phyloP scores from a whole-genome alignment of 2,329 filamentous ascomycete species.

The Diaporthe sp. region DNA sequence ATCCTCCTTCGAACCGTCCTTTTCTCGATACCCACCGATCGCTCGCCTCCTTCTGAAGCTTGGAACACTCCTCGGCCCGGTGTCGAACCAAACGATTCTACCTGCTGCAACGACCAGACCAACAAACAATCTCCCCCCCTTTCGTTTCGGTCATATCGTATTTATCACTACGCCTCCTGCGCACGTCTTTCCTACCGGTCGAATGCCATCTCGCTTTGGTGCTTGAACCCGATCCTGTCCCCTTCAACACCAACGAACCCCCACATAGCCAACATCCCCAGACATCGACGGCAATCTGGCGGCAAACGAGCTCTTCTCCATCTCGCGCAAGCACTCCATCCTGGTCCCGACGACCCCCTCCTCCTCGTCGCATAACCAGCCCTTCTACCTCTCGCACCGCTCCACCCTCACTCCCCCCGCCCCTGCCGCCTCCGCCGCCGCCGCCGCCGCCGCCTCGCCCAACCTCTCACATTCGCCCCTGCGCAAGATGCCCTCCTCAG shows the following conservation, averaged over 20 bases:
- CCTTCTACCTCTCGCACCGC: conserved; percentile 31
- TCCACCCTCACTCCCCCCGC: conserved; percentile 24
- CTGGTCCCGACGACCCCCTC: conserved; percentile 32
- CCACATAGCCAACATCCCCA: background rate
- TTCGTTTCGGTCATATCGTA: background rate
- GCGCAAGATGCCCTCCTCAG: conserved; percentile 34
- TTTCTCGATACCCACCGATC: conserved; percentile 14
- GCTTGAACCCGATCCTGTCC: conserved; percentile 17
- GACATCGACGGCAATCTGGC: conserved; percentile 33
- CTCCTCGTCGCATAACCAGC: conserved; percentile 28
- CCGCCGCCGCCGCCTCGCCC: conserved; percentile 9
- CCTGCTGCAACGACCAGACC: background rate
- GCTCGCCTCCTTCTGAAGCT: background rate
- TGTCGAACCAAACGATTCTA: background rate
- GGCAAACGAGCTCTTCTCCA: conserved; percentile 34
- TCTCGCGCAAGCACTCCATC: conserved; percentile 36
- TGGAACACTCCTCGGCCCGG: conserved; percentile 15
- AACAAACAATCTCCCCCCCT: background rate
- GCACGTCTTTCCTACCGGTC: conserved; percentile 12
- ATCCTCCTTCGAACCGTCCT: conserved; percentile 4
- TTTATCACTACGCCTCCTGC: conserved; percentile 5
- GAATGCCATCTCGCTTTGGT: conserved; percentile 25
- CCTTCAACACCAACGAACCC: conserved; percentile 5
- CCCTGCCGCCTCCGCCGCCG: background rate
- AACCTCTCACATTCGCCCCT: conserved; percentile 5